Conservation (phyloP, 768 basidiomycete genomes). For the Amanita brunnescens region DNA sequence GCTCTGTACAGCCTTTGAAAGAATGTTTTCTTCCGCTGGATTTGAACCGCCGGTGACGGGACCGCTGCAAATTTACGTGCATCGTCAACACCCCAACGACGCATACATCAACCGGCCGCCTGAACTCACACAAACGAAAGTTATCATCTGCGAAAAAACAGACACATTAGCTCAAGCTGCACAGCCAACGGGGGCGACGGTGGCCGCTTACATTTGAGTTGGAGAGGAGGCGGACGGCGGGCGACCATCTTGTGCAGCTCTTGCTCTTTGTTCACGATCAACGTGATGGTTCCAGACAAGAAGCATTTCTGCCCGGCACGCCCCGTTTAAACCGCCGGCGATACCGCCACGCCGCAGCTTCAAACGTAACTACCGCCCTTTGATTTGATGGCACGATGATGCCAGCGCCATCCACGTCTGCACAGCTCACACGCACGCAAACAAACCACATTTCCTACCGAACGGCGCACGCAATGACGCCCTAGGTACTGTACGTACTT, state of each 20-base stretch:
- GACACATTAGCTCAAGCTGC: slow-evolving; percentile 1
- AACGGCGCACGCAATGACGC: too few species aligned
- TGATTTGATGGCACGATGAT: background rate
- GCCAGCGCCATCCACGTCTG: too few species aligned
- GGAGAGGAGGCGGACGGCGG: slow-evolving; percentile 31
- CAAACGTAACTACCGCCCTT: slow-evolving; percentile 1
- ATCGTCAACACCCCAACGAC: background rate
- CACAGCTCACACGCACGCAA: too few species aligned
- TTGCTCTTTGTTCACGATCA: slow-evolving; percentile 6
- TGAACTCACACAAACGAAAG: slow-evolving; percentile 13
- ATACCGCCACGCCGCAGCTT: background rate
- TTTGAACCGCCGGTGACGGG: slow-evolving; percentile 5
- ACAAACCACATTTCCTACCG: too few species aligned
- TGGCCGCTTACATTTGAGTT: slow-evolving; percentile 27
- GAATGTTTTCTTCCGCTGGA: slow-evolving; percentile 21
- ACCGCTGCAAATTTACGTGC: background rate
- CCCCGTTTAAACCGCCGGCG: slow-evolving; percentile 2
- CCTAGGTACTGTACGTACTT: too few species aligned
- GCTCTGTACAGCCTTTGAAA: slow-evolving; percentile 28
- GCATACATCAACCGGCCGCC: background rate
- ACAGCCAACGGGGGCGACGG: background rate
- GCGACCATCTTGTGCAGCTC: background rate
- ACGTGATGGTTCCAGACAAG: slow-evolving; percentile 32
- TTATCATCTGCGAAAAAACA: slow-evolving; percentile 26
- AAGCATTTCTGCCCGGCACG: slow-evolving; percentile 11